Evolutionary conservation across 768 basidiomycete genomes (phyloP), one percentile per base, ranked within the genome.

Genomic region (Auricularia auricula-judae): DNA sequence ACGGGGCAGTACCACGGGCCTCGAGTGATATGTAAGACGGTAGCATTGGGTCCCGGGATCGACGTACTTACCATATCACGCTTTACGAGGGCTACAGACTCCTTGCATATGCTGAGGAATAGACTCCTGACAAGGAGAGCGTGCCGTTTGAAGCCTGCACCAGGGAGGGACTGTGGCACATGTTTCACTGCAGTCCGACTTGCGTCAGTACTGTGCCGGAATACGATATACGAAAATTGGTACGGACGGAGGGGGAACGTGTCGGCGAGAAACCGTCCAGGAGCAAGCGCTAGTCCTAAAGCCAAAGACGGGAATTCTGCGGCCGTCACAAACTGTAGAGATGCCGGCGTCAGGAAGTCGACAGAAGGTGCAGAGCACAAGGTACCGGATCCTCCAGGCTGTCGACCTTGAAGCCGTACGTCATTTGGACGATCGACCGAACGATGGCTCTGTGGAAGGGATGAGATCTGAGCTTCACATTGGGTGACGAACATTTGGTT

Each of bases 161-260:
- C 66, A 3, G 67, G 67, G 8, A 67, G 39, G 66, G 66, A 68
- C 3, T n/a, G 29, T 16, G 67, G 67, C 16, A 68, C 44, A 21
- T 66, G 53, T 59, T 63, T 60, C 5, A 68, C 67, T 67, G 36
- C 16, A 42, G 39, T 7, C 12, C 39, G 39, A 4, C 12, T 14
- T 7, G 12, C 39, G 39, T 14, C 39, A 42, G 3, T 36, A n/a
- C 16, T 34, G 23, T 33, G 5, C 4, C 7, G 53, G 29, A 43
- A 54, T 18, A 53, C 29, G 29, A 51, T 12, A 29, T 54, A 29
- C 5, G 35, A 47, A n/a, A n/a, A 7, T 12, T 35, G 54, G 16
- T 43, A 56, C 64, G 44, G 23, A 64, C 44, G 47, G 44, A 63
- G 8, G 4, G 63, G 63, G 5, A 64, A 35, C 10, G 54, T 51